Percentiles rank a stretch among this genome's conserved stretches.
Conservation (phyloP, 805 yeast species). For the Wickerhamomyces bisporus region DNA sequence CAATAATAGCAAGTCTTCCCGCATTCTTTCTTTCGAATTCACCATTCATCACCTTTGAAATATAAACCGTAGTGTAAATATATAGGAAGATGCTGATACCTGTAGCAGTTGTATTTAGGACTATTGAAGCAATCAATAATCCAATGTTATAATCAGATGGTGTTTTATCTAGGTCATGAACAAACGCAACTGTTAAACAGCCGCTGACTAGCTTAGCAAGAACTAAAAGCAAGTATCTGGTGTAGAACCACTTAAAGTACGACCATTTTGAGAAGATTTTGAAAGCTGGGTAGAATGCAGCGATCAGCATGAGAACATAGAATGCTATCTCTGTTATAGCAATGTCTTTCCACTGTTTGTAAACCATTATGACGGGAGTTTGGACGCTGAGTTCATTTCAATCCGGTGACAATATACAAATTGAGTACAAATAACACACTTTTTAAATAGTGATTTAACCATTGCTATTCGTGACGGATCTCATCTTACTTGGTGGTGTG, state of each 20-base stretch:
- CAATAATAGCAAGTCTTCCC: too few relatives aligned
- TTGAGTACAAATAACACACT: too few relatives aligned
- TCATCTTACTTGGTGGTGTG: too few relatives aligned
- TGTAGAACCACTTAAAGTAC: conserved; percentile 1
- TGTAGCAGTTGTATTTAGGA: background rate
- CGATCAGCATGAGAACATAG: background rate
- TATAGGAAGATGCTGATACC: conserved; percentile 1
- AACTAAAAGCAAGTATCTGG: background rate
- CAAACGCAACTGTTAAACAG: background rate
- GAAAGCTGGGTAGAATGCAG: background rate
- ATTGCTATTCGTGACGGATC: too few relatives aligned
- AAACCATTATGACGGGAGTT: background rate
- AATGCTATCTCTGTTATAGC: background rate
- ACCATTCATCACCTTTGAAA: background rate
- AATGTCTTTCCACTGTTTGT: background rate
- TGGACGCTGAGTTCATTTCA: too few relatives aligned
- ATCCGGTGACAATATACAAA: too few relatives aligned
- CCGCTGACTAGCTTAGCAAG: background rate
- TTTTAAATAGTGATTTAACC: too few relatives aligned
- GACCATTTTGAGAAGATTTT: background rate
- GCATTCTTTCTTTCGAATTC: background rate
- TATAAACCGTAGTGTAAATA: background rate
- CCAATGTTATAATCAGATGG: background rate
- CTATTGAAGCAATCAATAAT: conserved; percentile 1
- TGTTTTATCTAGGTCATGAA: background rate